A percentile compares a stretch with the other conserved stretches of the same genome.
Evolutionary conservation across 2,329 filamentous ascomycete genomes (phyloP).

Genomic region (Sclerotinia minor): DNA sequence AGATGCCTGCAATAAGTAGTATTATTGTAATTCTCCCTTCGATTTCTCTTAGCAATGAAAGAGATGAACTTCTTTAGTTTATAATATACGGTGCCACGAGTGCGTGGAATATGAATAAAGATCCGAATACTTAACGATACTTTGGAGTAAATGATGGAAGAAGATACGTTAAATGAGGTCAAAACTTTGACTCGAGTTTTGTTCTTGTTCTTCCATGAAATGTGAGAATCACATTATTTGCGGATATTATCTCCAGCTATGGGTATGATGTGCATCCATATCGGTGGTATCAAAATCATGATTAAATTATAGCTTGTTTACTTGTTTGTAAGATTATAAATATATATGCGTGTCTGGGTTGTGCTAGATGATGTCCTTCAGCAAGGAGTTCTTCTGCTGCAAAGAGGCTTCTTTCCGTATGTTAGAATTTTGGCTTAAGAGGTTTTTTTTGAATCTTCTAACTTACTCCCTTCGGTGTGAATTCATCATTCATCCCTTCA

Average conservation of each 20-base stretch:
- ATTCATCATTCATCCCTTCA: constrained; percentile 52
- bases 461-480: not conserved
- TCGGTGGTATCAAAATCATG: not conserved
- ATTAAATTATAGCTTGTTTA: not conserved
- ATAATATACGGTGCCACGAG: not conserved
- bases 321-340: not conserved
- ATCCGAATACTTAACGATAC: not conserved
- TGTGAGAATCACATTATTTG: not conserved
- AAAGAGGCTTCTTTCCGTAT: not conserved
- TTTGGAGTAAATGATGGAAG: not conserved
- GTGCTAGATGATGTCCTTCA: not conserved
- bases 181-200: not conserved
- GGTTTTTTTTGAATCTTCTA: no score
- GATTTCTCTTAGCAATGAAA: not conserved
- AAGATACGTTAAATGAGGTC: no score
- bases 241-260: not conserved
- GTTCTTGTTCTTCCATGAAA: no score
- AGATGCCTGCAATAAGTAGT: no score
- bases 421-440: not conserved
- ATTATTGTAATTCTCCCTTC: no score
- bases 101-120: not conserved
- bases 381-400: not conserved
- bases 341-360: not conserved
- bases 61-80: not conserved
- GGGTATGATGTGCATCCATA: no score